Evolutionary conservation across 768 basidiomycete genomes (phyloP), one percentile per base, ranked within the genome.

Genomic region (Rubroboletus satanas): DNA sequence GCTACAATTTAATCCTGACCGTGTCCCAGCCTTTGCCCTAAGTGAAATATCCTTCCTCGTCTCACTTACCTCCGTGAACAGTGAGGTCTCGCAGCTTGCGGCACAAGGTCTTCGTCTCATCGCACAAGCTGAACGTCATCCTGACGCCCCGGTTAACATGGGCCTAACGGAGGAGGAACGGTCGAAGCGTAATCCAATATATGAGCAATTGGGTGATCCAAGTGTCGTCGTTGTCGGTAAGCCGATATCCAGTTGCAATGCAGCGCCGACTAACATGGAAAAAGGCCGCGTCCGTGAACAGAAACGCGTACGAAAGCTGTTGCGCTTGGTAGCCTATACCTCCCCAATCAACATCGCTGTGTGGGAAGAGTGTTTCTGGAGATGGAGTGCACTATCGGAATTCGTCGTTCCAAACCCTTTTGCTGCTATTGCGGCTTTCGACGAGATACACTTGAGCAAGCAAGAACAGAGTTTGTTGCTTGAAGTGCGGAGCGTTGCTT

Each of bases 291-390:
- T 88, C 41, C 85, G 81, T 4, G 83, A 89, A 66, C 91, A 93
- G 72, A 92, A 88, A 68, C 82, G 90, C 3, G 79, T 90, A 29
- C 78, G 92, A 15, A 87, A 84, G 67, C 73, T 90, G 26, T 68
- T 92, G 48, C 81, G 88, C 7, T 66, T 82, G 50, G 76, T 90
- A 44, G 78, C 83, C 1, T 81, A 79, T 29, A 83, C 87, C 14
- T 80, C 81, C 31, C 80, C 83, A 1, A 79, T 83, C n/a, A 83
- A 90, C 49, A 74, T 88, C 21, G 88, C 87, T 0, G 85, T 90
- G 3, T 94, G 91, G 91, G 78, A 86, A 58, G 91, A 93, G 63
- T 86, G 83, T 56, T 92, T 86, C 67, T 85, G 80, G 74, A 77
- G 89, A 45, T 93, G 90, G 89, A 76, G 77, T 28, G 71, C 75